Evolutionary conservation across 306 rosid species (phyloP).

Genomic region (Cercis canadensis): DNA sequence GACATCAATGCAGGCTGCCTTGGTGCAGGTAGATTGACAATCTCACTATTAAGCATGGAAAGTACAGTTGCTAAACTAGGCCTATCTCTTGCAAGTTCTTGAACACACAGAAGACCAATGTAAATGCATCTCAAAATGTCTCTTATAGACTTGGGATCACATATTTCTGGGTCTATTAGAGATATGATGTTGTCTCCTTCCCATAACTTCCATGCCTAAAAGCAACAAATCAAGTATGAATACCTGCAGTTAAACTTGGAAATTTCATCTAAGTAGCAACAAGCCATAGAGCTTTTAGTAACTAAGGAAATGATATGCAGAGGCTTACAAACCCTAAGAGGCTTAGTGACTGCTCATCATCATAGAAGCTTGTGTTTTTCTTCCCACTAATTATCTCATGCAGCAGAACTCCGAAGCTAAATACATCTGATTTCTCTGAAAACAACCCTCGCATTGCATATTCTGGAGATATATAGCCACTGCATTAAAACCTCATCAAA

Average conservation of each 20-base stretch:
- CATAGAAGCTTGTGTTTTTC: conserved; percentile 45
- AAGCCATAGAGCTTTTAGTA: too few relatives aligned
- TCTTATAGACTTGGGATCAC: neutral
- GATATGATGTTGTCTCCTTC: neutral
- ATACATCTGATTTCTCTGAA: conserved; percentile 45
- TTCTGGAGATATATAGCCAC: conserved; percentile 47
- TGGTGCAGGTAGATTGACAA: conserved; percentile 11
- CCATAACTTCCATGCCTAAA: conserved; percentile 11
- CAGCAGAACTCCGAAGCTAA: conserved; percentile 44
- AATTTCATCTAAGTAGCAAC: too few relatives aligned
- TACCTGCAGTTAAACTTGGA: too few relatives aligned
- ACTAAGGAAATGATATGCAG: too few relatives aligned
- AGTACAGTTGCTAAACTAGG: conserved; percentile 20
- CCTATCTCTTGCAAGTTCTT: conserved; percentile 30
- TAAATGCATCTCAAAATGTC: conserved; percentile 4
- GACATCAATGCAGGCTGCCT: neutral
- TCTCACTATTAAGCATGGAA: conserved; percentile 36
- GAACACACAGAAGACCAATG: neutral
- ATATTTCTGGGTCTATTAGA: neutral
- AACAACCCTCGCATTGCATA: conserved; percentile 47
- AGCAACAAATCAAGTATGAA: too few relatives aligned
- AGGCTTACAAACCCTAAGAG: neutral
- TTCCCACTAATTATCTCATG: conserved; percentile 44
- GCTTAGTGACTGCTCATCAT: conserved; percentile 33
- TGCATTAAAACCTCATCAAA: neutral